Conservation (phyloP, 192 early-diverging fungal genomes). For the Obelidium mucronatum region DNA sequence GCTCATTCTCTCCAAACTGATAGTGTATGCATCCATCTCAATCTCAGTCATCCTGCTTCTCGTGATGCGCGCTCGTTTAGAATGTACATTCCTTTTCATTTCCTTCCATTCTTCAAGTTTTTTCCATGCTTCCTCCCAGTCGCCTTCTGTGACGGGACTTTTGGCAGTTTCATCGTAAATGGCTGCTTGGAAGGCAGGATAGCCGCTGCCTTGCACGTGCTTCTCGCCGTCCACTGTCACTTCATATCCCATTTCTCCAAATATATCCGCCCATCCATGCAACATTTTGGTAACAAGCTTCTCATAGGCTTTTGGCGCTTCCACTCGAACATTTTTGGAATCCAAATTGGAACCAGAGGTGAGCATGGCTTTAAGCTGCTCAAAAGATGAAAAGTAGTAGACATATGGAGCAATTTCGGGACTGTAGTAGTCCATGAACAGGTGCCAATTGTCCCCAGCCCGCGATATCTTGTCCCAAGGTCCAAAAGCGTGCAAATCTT, state of each 20-base stretch:
- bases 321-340: conserved; percentile 18
- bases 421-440: conserved; percentile 30
- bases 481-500: conserved; percentile 25
- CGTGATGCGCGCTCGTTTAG: neutral
- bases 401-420: conserved; percentile 25
- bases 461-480: conserved; percentile 35
- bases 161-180: neutral
- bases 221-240: conserved; percentile 20
- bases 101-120: conserved; percentile 10
- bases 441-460: conserved; percentile 31
- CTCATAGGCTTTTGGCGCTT: conserved; percentile 19
- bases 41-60: conserved; percentile 3
- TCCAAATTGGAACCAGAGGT: conserved; percentile 5
- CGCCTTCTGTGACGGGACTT: neutral
- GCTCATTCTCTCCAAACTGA: conserved; percentile 13
- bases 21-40: conserved; percentile 30
- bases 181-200: neutral
- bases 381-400: conserved; percentile 30
- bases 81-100: neutral
- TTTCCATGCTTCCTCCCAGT: conserved; percentile 1
- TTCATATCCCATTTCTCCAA: conserved; percentile 28
- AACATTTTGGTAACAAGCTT: conserved; percentile 10
- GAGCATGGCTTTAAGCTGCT: conserved; percentile 24
- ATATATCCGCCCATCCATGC: conserved; percentile 30
- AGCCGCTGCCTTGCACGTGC: neutral